Conservation (phyloP, 2,329 filamentous ascomycete species). For the Thelonectria olida region DNA sequence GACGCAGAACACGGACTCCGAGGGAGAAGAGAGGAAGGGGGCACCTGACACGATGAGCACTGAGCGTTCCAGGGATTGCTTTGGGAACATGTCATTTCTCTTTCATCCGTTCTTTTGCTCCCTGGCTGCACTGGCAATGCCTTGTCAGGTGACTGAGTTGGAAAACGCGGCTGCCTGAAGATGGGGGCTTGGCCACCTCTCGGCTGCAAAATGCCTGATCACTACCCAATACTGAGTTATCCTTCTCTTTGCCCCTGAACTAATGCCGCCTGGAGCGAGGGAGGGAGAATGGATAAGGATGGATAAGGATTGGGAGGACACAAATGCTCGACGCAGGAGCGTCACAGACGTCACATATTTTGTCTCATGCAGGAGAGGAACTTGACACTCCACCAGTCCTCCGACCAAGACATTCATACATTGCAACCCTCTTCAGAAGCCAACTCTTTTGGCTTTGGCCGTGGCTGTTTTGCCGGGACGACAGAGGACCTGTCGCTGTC, state of each 20-base stretch:
- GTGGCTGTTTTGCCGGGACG: background rate
- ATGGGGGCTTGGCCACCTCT: background rate
- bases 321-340: conserved; percentile 26
- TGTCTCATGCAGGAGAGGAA: conserved; percentile 3
- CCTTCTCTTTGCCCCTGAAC: conserved; percentile 4
- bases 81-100: background rate
- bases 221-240: background rate
- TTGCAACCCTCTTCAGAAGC: background rate
- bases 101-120: background rate
- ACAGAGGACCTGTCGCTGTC: background rate
- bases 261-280: background rate
- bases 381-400: too few species aligned
- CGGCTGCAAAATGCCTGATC: background rate
- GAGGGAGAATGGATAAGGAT: background rate
- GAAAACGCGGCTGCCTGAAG: background rate
- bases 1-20: background rate
- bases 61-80: background rate
- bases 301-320: conserved; percentile 2
- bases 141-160: background rate
- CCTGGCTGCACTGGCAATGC: too few species aligned
- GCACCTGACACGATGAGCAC: background rate
- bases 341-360: conserved; percentile 15
- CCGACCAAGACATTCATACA: background rate
- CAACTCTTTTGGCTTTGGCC: background rate
- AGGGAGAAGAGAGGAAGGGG: background rate